A percentile compares a stretch with the other conserved stretches of the same genome.
These are phyloP conservation scores for Stephanodiscus minutulus DNA, from an alignment of 108 stramenopile genomes.

Conservation along the genomic window DNA sequence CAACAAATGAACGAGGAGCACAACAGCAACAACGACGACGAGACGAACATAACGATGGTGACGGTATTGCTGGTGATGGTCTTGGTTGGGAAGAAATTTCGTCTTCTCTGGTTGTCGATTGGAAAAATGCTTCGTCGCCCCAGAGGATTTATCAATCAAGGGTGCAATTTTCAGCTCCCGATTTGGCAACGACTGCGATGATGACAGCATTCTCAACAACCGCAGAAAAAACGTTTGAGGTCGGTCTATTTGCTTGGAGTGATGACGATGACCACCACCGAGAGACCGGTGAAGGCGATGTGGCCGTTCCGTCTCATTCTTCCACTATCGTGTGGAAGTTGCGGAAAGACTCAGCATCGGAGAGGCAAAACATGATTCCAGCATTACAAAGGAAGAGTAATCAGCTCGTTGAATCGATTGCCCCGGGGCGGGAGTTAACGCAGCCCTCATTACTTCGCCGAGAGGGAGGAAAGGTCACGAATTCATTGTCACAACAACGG, in stretches of 20 bases:
- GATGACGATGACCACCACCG: neutral
- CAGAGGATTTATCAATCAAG: neutral
- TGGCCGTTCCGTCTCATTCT: neutral
- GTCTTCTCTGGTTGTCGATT: neutral
- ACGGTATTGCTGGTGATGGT: neutral
- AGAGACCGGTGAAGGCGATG: slow-evolving; percentile 1
- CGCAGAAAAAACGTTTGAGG: neutral
- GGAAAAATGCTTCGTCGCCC: neutral
- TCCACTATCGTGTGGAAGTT: neutral
- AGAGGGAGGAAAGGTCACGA: neutral
- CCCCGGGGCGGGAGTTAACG: neutral
- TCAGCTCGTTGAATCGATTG: neutral
- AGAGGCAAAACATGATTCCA: neutral
- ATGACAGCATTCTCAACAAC: neutral
- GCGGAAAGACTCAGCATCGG: neutral
- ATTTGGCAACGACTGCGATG: neutral
- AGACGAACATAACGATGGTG: neutral
- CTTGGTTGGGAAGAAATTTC: slow-evolving; percentile 11
- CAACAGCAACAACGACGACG: slow-evolving; percentile 3
- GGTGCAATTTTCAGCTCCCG: neutral
- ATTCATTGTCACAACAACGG: slow-evolving; percentile 6
- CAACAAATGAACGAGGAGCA: neutral
- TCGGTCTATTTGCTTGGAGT: slow-evolving; percentile 19
- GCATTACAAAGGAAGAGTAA: neutral
- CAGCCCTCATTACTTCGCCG: neutral